Conservation (phyloP, 78 protist species). For the Creolimax fragrantissima region DNA sequence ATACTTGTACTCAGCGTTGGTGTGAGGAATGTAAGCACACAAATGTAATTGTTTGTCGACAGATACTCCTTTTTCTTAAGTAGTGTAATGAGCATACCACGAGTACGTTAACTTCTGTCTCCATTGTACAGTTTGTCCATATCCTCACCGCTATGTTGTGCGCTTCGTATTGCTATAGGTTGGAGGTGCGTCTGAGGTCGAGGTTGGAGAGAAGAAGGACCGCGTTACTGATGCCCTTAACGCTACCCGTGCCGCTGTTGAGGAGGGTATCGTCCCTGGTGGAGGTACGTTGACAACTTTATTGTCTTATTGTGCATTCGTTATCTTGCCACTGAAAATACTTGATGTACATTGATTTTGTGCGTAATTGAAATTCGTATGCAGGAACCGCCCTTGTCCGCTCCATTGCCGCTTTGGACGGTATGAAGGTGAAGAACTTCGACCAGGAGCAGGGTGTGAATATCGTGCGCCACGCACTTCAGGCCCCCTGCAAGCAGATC, state of each 20-base stretch:
- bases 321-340: too few relatives aligned
- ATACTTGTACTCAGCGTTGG: too few relatives aligned
- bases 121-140: not conserved
- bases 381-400: slow-evolving; percentile 70
- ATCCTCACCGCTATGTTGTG: not conserved
- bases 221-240: slow-evolving; percentile 94
- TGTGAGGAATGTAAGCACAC: too few relatives aligned
- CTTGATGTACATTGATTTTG: not conserved
- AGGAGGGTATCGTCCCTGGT: slow-evolving; percentile 97
- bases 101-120: not conserved
- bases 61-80: not conserved
- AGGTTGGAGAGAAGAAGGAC: slow-evolving; percentile 97
- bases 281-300: slow-evolving; percentile 91
- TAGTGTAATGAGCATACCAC: not conserved
- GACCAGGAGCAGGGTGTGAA: slow-evolving; percentile 85
- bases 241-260: slow-evolving; percentile 97
- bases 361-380: not conserved
- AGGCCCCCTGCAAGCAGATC: slow-evolving; percentile 72
- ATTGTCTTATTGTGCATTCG: too few relatives aligned
- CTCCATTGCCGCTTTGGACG: slow-evolving; percentile 47
- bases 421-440: slow-evolving; percentile 47
- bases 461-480: slow-evolving; percentile 77
- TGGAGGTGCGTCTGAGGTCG: slow-evolving; percentile 98
- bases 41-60: too few relatives aligned
- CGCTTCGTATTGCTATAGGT: slow-evolving; percentile 28